These are phyloP conservation scores for Penicillium palitans DNA, from an alignment of 2,329 filamentous ascomycete genomes.

Conservation along the genomic window DNA sequence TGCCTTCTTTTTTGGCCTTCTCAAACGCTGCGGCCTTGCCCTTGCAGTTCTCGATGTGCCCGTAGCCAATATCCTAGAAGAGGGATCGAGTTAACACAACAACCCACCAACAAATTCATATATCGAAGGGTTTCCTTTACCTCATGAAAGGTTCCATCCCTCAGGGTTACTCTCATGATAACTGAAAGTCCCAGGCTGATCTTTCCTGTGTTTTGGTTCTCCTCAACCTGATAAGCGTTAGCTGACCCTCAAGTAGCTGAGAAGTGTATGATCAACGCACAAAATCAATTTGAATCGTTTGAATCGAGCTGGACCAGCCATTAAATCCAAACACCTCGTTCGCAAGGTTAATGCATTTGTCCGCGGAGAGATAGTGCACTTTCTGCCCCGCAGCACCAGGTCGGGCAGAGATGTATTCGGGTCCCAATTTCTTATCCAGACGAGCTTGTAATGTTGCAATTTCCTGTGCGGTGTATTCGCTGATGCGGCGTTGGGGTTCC, in stretches of 20 bases:
- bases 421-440: slow-evolving; percentile 89
- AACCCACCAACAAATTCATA: not conserved
- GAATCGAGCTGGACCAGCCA: slow-evolving; percentile 95
- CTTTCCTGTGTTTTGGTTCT: slow-evolving; percentile 73
- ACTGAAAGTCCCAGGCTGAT: slow-evolving; percentile 86
- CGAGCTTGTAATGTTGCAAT: slow-evolving; percentile 84
- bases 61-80: slow-evolving; percentile 81
- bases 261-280: slow-evolving; percentile 45
- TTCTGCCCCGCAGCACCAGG: slow-evolving; percentile 79
- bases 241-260: not conserved
- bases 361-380: slow-evolving; percentile 91
- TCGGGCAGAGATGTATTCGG: slow-evolving; percentile 90
- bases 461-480: slow-evolving; percentile 82
- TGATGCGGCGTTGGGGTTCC: slow-evolving; percentile 66
- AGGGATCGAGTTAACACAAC: slow-evolving; percentile 1
- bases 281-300: slow-evolving; percentile 92
- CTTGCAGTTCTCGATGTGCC: slow-evolving; percentile 93
- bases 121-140: slow-evolving; percentile 34
- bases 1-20: slow-evolving; percentile 98
- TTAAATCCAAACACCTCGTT: slow-evolving; percentile 98
- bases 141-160: slow-evolving; percentile 94
- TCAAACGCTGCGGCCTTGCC: slow-evolving; percentile 95
- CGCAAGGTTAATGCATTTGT: slow-evolving; percentile 92
- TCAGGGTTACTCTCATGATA: slow-evolving; percentile 83
- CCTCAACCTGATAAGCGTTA: slow-evolving; percentile 62